Evolutionary conservation across 2,329 filamentous ascomycete species (phyloP), one percentile per base, ranked within the genome.

Genomic region (Colletotrichum graminicola): DNA sequence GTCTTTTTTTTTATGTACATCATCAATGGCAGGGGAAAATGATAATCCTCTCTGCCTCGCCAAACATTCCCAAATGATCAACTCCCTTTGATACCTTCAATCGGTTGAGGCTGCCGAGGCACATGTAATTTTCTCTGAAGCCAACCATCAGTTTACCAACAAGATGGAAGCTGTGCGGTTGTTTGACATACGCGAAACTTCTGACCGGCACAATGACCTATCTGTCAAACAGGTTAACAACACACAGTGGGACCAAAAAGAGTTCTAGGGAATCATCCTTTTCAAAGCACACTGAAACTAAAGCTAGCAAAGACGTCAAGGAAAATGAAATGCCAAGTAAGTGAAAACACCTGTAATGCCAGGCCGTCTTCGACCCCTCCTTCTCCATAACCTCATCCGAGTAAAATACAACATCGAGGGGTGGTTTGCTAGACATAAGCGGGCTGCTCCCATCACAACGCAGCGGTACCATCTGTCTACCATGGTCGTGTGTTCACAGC

Each of bases 271-370:
- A 51, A 69, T 55, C 62, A 64, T 63, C 69, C 60, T 63, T 70
- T 64, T 72, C 36, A 32, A 71, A 62, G 32, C 66, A 59, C 68
- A 72, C 49, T 51, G 29, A 43, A 71, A 72, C 70, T 72, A 72
- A 71, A 71, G 52, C 69, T 71, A 66, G 57, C 52, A 70, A 70
- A 55, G 77, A 77, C 76, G 70, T 78, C 76, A 79, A 76, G 76
- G 75, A 80, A 80, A 80, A 82, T 79, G 77, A 80, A 80, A 75
- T 76, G 77, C 80, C 81, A 81, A 80, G 79, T 80, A 79, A 81
- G 76, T 76, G 73, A 74, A 75, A 75, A 75, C 72, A 74, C 75
- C 74, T 73, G 68, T 56, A 75, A 78, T 75, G 74, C 73, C 73
- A 76, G 77, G 78, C 78, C 77, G 76, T 75, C 65, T 63, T 57